These are phyloP conservation scores for Boechera divaricarpa DNA, from an alignment of 345 rosid species.

Conservation along the genomic window DNA sequence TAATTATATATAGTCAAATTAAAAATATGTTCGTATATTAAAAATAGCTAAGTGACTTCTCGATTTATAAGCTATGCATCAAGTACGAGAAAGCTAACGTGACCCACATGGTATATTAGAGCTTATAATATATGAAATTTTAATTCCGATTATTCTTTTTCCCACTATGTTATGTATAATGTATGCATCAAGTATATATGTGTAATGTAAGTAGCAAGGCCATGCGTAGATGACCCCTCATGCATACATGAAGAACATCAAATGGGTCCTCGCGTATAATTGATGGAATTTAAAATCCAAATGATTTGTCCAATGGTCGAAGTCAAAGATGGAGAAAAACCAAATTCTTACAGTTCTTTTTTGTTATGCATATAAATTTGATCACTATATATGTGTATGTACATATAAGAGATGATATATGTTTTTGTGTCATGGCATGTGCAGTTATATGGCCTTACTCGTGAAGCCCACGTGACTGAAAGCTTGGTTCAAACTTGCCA, in stretches of 20 bases:
- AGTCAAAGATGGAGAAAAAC: slow-evolving; percentile 22
- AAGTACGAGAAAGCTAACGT: slow-evolving; percentile 41
- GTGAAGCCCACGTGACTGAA: slow-evolving; percentile 70
- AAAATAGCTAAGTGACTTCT: slow-evolving; percentile 18
- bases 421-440: slow-evolving; percentile 62
- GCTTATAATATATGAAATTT: slow-evolving; percentile 14
- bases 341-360: slow-evolving; percentile 16
- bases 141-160: neutral
- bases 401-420: slow-evolving; percentile 58
- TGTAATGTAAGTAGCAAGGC: slow-evolving; percentile 40
- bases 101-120: slow-evolving; percentile 36
- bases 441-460: slow-evolving; percentile 49
- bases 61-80: slow-evolving; percentile 33
- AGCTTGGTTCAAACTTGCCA: slow-evolving; percentile 45
- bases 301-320: slow-evolving; percentile 20
- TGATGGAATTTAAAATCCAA: slow-evolving; percentile 32
- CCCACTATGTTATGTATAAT: neutral
- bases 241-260: slow-evolving; percentile 48
- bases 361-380: slow-evolving; percentile 16
- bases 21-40: neutral
- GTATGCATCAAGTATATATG: slow-evolving; percentile 1
- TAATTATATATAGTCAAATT: neutral
- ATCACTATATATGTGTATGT: slow-evolving; percentile 5
- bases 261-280: slow-evolving; percentile 32
- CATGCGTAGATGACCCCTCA: slow-evolving; percentile 53